Conservation (phyloP, 805 yeast genomes). For the Yarrowia hollandica region DNA sequence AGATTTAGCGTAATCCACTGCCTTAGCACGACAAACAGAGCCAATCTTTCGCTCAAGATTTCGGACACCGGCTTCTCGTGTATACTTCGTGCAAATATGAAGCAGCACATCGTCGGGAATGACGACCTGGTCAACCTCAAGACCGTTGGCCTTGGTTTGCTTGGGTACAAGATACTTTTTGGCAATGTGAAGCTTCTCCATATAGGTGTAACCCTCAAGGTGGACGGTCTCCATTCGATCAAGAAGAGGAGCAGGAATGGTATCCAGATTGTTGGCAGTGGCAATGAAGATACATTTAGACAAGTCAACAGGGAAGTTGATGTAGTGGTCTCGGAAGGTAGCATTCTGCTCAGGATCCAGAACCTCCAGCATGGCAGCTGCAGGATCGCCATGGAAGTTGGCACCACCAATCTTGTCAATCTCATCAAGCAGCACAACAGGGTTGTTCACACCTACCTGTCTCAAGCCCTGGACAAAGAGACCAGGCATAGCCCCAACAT, state of each 20-base stretch:
- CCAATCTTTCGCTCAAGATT: slow-evolving; percentile 74
- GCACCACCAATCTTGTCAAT: slow-evolving; percentile 71
- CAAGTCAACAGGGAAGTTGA: slow-evolving; percentile 82
- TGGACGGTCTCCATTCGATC: slow-evolving; percentile 84
- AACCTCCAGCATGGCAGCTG: slow-evolving; percentile 84
- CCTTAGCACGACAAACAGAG: slow-evolving; percentile 75
- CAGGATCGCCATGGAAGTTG: slow-evolving; percentile 75
- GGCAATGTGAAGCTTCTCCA: slow-evolving; percentile 75
- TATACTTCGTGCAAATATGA: slow-evolving; percentile 64
- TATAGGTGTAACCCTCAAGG: slow-evolving; percentile 74
- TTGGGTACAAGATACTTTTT: slow-evolving; percentile 68
- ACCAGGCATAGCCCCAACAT: slow-evolving; percentile 93
- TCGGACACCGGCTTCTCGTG: slow-evolving; percentile 86
- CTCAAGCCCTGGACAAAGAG: slow-evolving; percentile 72
- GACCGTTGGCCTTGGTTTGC: slow-evolving; percentile 68
- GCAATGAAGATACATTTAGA: slow-evolving; percentile 81
- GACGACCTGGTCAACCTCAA: slow-evolving; percentile 48
- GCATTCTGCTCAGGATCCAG: slow-evolving; percentile 87
- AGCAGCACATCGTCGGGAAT: slow-evolving; percentile 58
- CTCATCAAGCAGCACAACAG: slow-evolving; percentile 80
- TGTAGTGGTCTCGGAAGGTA: slow-evolving; percentile 74
- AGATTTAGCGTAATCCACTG: slow-evolving; percentile 48
- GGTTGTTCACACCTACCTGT: slow-evolving; percentile 75
- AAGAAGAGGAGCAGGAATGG: slow-evolving; percentile 71
- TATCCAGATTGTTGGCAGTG: slow-evolving; percentile 76